These are phyloP conservation scores for Pulveroboletus frians DNA, from an alignment of 768 basidiomycete species.

Conservation along the genomic window DNA sequence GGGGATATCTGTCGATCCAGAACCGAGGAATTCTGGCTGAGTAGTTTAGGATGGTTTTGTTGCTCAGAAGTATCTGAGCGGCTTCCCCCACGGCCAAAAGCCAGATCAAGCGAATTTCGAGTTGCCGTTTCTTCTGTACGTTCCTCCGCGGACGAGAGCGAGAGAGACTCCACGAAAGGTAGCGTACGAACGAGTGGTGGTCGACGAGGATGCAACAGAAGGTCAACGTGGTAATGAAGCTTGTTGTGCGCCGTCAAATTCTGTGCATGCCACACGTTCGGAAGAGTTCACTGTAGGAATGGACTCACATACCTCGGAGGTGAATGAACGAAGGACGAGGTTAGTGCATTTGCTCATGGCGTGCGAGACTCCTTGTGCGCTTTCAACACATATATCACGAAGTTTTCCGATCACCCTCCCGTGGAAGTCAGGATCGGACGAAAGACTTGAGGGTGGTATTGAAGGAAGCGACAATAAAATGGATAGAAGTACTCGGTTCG, in stretches of 20 bases:
- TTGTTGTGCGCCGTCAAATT: constrained; percentile 11
- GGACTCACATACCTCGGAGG: constrained; percentile 28
- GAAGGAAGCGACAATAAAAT: constrained; percentile 52
- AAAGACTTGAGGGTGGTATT: constrained; percentile 50
- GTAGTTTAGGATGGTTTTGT: neutral
- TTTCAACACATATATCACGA: constrained; percentile 42
- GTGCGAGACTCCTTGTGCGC: constrained; percentile 50
- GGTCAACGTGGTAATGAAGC: constrained; percentile 43
- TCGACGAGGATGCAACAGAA: constrained; percentile 72
- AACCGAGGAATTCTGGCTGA: neutral
- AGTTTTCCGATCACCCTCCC: constrained; percentile 41
- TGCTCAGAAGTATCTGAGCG: neutral
- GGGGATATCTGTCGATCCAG: neutral
- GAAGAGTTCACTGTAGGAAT: neutral
- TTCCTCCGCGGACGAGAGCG: constrained; percentile 60
- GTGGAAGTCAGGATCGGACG: constrained; percentile 48
- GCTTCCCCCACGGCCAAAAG: constrained; percentile 8
- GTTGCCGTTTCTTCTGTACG: constrained; percentile 53
- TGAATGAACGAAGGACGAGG: constrained; percentile 45
- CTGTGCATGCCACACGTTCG: constrained; percentile 11
- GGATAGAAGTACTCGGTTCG: constrained; percentile 53
- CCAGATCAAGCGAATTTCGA: constrained; percentile 40
- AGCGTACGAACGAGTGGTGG: constrained; percentile 69
- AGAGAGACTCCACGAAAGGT: constrained; percentile 56
- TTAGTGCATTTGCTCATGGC: constrained; percentile 58